These are phyloP conservation scores for Saccharomycopsis selenospora DNA, from an alignment of 805 yeast species.

Conservation along the genomic window DNA sequence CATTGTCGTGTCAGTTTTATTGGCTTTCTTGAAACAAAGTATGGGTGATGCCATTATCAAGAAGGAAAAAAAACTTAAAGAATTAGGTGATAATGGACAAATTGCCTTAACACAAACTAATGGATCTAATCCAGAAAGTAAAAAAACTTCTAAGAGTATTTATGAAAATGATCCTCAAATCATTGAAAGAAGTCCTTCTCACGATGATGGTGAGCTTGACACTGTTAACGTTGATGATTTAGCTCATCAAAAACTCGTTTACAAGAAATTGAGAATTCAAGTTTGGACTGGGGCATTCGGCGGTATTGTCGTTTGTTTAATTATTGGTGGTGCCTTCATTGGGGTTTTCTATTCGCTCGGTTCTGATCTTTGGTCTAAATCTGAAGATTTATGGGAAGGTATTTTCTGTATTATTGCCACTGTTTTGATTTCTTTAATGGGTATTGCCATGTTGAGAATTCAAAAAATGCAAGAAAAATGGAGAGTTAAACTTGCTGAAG, in stretches of 20 bases:
- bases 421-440: slow-evolving; percentile 82
- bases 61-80: slow-evolving; percentile 18
- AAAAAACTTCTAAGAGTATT: background rate
- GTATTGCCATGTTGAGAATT: slow-evolving; percentile 89
- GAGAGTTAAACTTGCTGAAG: slow-evolving; percentile 88
- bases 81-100: slow-evolving; percentile 14
- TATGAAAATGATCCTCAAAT: background rate
- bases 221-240: slow-evolving; percentile 2
- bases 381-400: slow-evolving; percentile 97
- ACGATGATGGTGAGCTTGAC: background rate
- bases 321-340: slow-evolving; percentile 85
- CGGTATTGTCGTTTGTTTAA: slow-evolving; percentile 73
- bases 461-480: slow-evolving; percentile 95
- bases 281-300: slow-evolving; percentile 75
- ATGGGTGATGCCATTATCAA: slow-evolving; percentile 15
- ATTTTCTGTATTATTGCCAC: slow-evolving; percentile 85
- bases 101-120: background rate
- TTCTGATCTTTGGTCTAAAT: slow-evolving; percentile 72
- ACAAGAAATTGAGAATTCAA: slow-evolving; percentile 58
- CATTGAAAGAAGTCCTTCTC: background rate
- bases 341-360: slow-evolving; percentile 81
- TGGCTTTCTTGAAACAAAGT: slow-evolving; percentile 59
- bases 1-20: slow-evolving; percentile 63
- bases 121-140: background rate
- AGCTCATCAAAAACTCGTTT: slow-evolving; percentile 29